These are phyloP conservation scores for Flaveria trinervia DNA, from an alignment of 129 eudicot species.

Conservation along the genomic window DNA sequence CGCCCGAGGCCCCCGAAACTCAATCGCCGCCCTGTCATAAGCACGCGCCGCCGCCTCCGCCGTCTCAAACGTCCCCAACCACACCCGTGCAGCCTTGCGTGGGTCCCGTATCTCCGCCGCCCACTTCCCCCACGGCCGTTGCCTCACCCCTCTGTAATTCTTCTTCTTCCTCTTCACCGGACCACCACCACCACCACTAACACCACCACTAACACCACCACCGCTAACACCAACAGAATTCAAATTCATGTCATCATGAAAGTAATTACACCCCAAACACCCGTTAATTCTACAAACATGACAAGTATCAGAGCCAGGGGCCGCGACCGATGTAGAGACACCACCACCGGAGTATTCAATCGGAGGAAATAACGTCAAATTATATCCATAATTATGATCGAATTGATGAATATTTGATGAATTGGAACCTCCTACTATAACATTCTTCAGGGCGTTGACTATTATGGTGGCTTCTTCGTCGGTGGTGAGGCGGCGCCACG, in stretches of 20 bases:
- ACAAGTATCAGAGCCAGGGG: conserved; percentile 44
- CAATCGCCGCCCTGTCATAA: conserved; percentile 64
- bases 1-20: conserved; percentile 72
- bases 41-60: conserved; percentile 79
- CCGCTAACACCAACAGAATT: neutral
- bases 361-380: conserved; percentile 20
- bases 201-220: neutral
- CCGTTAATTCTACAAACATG: conserved; percentile 52
- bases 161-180: conserved; percentile 63
- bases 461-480: conserved; percentile 57
- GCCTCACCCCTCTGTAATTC: conserved; percentile 78
- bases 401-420: neutral
- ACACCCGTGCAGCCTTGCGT: conserved; percentile 63
- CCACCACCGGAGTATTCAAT: neutral
- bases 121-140: conserved; percentile 86
- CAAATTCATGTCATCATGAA: conserved; percentile 40
- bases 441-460: conserved; percentile 60
- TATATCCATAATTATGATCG: conserved; percentile 7
- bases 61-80: conserved; percentile 82
- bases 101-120: conserved; percentile 85
- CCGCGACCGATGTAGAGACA: conserved; percentile 27
- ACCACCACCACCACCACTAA: conserved; percentile 11
- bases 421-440: conserved; percentile 41
- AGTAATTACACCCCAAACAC: conserved; percentile 67
- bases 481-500: conserved; percentile 39